A percentile compares a stretch with the other conserved stretches of the same genome.
Evolutionary conservation across 1,284 basidiomycete genomes (phyloP).

Genomic region (Apiotrichum sp.): DNA sequence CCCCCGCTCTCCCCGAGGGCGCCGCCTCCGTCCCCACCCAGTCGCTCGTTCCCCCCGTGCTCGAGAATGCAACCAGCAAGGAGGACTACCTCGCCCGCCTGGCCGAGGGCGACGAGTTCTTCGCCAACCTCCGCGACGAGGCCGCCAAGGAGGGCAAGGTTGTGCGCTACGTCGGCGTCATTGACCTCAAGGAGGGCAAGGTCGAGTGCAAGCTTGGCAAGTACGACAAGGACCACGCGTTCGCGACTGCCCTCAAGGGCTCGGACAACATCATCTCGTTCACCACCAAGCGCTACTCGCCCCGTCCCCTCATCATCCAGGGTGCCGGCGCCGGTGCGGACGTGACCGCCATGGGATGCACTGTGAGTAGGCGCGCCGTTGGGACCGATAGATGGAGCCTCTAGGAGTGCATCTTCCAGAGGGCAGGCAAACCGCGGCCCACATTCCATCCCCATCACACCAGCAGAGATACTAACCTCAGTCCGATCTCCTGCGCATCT

Average conservation of each 20-base stretch:
- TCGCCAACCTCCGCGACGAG: constrained; percentile 66
- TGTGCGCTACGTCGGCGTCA: constrained; percentile 87
- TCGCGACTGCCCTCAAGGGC: constrained; percentile 88
- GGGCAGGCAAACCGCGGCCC: too few relatives aligned
- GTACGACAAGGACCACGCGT: constrained; percentile 85
- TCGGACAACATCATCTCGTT: constrained; percentile 99
- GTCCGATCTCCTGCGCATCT: constrained; percentile 45
- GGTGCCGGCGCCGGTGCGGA: constrained; percentile 93
- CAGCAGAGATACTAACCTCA: constrained; percentile 9
- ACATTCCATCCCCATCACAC: too few relatives aligned
- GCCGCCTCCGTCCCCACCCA: constrained; percentile 75
- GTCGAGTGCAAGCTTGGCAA: constrained; percentile 84
- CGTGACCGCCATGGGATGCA: constrained; percentile 96
- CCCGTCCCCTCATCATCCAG: constrained; percentile 82
- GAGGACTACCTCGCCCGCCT: constrained; percentile 77
- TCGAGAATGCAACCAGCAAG: constrained; percentile 62
- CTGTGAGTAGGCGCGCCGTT: constrained; percentile 29
- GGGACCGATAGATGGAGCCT: too few relatives aligned
- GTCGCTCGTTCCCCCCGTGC: constrained; percentile 74
- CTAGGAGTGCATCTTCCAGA: too few relatives aligned
- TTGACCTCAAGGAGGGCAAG: constrained; percentile 67
- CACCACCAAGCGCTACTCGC: constrained; percentile 81
- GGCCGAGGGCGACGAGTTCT: constrained; percentile 77
- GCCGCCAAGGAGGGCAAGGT: constrained; percentile 75
- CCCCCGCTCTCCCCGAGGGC: constrained; percentile 55